These are phyloP conservation scores for Epicoccum sorghinum DNA, from an alignment of 2,329 filamentous ascomycete species.

Conservation along the genomic window DNA sequence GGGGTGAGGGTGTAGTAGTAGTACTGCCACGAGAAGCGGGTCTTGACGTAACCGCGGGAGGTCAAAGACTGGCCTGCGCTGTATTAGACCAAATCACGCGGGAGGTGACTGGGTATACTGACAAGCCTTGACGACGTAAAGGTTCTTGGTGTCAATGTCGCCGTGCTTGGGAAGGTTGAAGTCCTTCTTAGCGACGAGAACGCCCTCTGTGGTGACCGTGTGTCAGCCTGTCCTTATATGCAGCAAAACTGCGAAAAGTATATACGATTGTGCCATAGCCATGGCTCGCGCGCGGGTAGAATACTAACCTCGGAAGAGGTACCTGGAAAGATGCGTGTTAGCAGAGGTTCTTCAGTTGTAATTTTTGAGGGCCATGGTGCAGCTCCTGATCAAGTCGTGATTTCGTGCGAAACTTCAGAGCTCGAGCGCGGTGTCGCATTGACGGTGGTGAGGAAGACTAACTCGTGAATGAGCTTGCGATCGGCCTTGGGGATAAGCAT, in stretches of 20 bases:
- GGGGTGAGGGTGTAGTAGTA: slow-evolving; percentile 99
- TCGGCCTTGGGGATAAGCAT: slow-evolving; percentile 99
- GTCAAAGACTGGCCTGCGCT: slow-evolving; percentile 81
- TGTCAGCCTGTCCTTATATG: slow-evolving; percentile 51
- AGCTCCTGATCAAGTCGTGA: slow-evolving; percentile 39
- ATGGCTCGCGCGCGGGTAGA: slow-evolving; percentile 39
- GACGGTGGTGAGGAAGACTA: slow-evolving; percentile 64
- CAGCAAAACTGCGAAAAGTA: slow-evolving; percentile 42
- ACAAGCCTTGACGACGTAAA: slow-evolving; percentile 97
- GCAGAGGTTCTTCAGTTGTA: slow-evolving; percentile 22
- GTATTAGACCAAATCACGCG: slow-evolving; percentile 19
- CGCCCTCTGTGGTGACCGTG: slow-evolving; percentile 65
- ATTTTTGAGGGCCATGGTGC: slow-evolving; percentile 7
- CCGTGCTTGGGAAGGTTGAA: slow-evolving; percentile 97
- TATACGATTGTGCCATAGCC: slow-evolving; percentile 47
- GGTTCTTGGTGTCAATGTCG: slow-evolving; percentile 99
- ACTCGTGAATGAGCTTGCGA: slow-evolving; percentile 99
- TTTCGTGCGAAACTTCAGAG: slow-evolving; percentile 36
- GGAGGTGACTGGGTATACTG: slow-evolving; percentile 22
- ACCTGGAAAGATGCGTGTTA: slow-evolving; percentile 36
- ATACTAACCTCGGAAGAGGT: slow-evolving; percentile 53
- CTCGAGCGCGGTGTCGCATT: slow-evolving; percentile 30
- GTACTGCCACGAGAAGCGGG: slow-evolving; percentile 80
- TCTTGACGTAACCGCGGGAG: slow-evolving; percentile 99
- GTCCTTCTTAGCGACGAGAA: slow-evolving; percentile 98